phyloP scores from a whole-genome alignment of 192 early-diverging fungal genomes.

The Rhizophagus prolifer region DNA sequence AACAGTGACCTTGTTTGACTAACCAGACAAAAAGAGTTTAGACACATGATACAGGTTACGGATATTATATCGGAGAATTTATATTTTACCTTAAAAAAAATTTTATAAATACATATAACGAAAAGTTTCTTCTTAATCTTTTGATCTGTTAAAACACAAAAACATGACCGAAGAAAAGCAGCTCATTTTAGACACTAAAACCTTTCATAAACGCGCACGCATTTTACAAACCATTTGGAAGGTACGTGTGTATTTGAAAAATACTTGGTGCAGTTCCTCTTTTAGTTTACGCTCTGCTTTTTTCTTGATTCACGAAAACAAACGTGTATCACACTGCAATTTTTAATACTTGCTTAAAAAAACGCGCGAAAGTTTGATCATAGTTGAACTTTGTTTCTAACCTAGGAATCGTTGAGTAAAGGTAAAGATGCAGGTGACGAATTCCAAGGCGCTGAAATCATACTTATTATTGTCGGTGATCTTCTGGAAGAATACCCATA shows the following conservation, averaged over 20 bases:
- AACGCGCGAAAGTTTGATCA: neutral
- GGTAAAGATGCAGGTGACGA: constrained; percentile 38
- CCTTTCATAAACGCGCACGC: constrained; percentile 45
- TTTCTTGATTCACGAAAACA: constrained; percentile 8
- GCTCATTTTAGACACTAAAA: constrained; percentile 39
- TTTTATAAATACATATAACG: neutral
- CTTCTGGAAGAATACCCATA: constrained; percentile 68
- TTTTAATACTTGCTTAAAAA: neutral
- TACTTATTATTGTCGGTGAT: constrained; percentile 66
- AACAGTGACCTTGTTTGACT: neutral
- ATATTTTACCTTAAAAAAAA: neutral
- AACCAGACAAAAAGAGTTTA: neutral
- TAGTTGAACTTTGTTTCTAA: neutral
- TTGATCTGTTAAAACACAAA: neutral
- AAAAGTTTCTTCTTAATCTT: neutral
- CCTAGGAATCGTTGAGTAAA: constrained; percentile 12
- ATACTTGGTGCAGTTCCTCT: neutral
- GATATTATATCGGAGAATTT: no score
- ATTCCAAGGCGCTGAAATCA: constrained; percentile 55
- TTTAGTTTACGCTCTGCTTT: neutral
- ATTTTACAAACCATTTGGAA: constrained; percentile 44
- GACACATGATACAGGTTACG: no score
- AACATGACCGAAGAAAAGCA: neutral
- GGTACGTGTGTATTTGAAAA: constrained; percentile 30
- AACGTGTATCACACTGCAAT: neutral